Percentiles rank a stretch among this genome's conserved stretches.
phyloP scores from a whole-genome alignment of 2,329 filamentous ascomycete genomes.

The Pleurostoma richardsiae region DNA sequence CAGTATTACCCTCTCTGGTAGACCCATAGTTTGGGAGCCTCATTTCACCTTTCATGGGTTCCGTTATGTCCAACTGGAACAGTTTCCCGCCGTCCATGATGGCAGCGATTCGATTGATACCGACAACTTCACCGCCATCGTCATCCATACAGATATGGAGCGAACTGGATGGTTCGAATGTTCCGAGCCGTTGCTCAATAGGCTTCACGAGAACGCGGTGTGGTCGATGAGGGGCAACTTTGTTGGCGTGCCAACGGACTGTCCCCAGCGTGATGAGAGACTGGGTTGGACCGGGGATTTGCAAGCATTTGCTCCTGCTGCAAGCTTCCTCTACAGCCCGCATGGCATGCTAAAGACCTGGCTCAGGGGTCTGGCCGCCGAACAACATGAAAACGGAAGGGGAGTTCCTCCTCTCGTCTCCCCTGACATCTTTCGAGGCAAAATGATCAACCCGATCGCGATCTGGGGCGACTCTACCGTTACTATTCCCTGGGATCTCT shows the following conservation, averaged over 20 bases:
- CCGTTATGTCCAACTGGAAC: slow-evolving; percentile 42
- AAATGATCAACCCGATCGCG: slow-evolving; percentile 11
- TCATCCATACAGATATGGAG: slow-evolving; percentile 47
- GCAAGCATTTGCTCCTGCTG: slow-evolving; percentile 43
- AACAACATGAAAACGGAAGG: slow-evolving; percentile 21
- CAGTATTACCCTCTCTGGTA: slow-evolving; percentile 8
- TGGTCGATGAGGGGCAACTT: slow-evolving; percentile 59
- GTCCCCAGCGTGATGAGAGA: slow-evolving; percentile 50
- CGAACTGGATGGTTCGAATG: slow-evolving; percentile 44
- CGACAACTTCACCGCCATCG: slow-evolving; percentile 19
- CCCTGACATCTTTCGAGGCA: slow-evolving; percentile 19
- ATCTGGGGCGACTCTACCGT: slow-evolving; percentile 26
- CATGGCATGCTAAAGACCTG: slow-evolving; percentile 43
- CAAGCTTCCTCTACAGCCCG: slow-evolving; percentile 49
- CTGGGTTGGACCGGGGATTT: slow-evolving; percentile 49
- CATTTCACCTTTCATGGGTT: slow-evolving; percentile 49
- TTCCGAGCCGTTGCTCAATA: slow-evolving; percentile 45
- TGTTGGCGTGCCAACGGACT: slow-evolving; percentile 51
- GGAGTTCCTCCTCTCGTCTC: slow-evolving; percentile 25
- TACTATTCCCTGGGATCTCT: slow-evolving; percentile 22
- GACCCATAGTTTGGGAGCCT: slow-evolving; percentile 31
- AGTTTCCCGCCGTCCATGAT: slow-evolving; percentile 27
- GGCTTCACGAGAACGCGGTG: slow-evolving; percentile 46
- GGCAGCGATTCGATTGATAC: background rate
- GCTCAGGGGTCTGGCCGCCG: slow-evolving; percentile 38